Base-by-base conservation (phyloP, 148 eudicot species). In the Tetragonia tetragonoides region DNA sequence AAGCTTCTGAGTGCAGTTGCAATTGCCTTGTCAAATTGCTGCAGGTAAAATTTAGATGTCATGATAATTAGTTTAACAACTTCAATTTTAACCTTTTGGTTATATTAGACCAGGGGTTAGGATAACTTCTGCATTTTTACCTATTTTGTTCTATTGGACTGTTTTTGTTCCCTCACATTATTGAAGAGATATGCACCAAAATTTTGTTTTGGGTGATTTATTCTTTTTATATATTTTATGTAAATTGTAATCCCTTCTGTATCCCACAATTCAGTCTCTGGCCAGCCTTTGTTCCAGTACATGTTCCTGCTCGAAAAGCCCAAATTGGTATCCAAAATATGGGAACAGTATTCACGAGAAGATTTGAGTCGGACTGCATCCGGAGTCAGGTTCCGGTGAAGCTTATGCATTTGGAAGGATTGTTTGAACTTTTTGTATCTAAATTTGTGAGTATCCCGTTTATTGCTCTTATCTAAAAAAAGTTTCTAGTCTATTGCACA, bases 261-360 rank as follows among this genome's bases (percentile, higher is more conserved):
- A 28, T 38, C 73, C 46, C 44, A 23, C 65, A n/a, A 54, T 81
- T 84, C 87, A 95, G 99, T 82, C 72, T 86, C 82, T 95, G 99
- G 99, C 99, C 99, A 78, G 93, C 99, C 81, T 95, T 95, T 88
- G 99, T 95, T 70, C 99, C 97, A 51, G 99, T 95, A 67, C 93
- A 93, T 72, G 97, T 90, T 74, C 97, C 99, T 85, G 89, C 99
- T 77, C 88, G 99, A 73, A 88, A 89, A 86, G 96, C 99, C 56
- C 91, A 86, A 69, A 95, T 93, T 63, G 99, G 99, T 66, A 95
- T 95, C 71, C 99, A 95, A 80, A 95, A 90, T 84, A 93, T 88
- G 93, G 99, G 99, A 83, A 93, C 99, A 75, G 85, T 89, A 61
- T 93, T 89, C 77, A 95, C 99, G 53, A 93, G 96, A 91, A 90